Conservation (phyloP, 1,284 basidiomycete genomes). For the Irpex sp. region DNA sequence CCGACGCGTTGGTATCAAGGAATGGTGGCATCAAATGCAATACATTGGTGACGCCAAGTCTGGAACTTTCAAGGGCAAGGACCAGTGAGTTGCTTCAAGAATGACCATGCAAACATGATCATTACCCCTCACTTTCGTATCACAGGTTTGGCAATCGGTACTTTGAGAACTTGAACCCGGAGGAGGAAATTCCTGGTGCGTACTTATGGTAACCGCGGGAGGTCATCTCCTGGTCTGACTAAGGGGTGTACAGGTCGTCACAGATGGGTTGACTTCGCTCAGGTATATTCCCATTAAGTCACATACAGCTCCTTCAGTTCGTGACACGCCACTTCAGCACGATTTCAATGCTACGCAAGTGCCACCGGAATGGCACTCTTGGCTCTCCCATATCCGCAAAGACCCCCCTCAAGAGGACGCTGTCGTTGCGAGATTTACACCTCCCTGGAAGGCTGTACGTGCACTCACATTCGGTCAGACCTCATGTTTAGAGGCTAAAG, state of each 20-base stretch:
- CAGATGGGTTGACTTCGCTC: slow-evolving; percentile 90
- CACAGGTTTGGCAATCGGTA: slow-evolving; percentile 85
- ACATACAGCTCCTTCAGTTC: background rate
- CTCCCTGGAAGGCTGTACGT: slow-evolving; percentile 83
- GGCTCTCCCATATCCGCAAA: slow-evolving; percentile 88
- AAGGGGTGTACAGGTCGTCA: slow-evolving; percentile 63
- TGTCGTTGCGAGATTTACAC: slow-evolving; percentile 63
- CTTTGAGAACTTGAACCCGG: slow-evolving; percentile 83
- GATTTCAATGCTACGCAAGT: slow-evolving; percentile 88
- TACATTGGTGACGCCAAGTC: slow-evolving; percentile 92
- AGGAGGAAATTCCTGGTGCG: slow-evolving; percentile 84
- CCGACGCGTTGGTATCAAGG: slow-evolving; percentile 68
- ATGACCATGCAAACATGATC: background rate
- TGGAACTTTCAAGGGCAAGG: slow-evolving; percentile 74
- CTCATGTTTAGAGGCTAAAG: background rate
- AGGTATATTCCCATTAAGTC: slow-evolving; percentile 42
- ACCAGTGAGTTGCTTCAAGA: slow-evolving; percentile 59
- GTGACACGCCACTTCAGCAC: slow-evolving; percentile 45
- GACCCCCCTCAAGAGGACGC: slow-evolving; percentile 75
- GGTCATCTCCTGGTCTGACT: background rate
- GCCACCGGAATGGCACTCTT: slow-evolving; percentile 92
- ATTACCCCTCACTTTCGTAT: background rate
- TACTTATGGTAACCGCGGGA: slow-evolving; percentile 9
- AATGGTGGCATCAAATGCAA: slow-evolving; percentile 84
- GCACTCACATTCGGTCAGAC: background rate